These are phyloP conservation scores for Aureobasidium sp. DNA, from an alignment of 2,329 filamentous ascomycete species.

Conservation along the genomic window DNA sequence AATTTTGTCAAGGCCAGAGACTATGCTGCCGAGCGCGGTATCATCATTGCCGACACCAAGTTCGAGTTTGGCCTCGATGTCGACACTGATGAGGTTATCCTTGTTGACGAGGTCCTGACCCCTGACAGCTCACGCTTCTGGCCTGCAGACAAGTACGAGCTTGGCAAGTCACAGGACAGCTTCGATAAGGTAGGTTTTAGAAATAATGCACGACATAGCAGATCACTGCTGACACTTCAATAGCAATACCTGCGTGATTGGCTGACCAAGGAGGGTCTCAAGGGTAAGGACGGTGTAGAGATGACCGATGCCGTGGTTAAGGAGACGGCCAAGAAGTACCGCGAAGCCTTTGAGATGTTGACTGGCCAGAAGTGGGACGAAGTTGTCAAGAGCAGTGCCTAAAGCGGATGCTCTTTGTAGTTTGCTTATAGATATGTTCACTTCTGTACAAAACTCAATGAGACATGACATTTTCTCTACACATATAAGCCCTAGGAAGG, in stretches of 20 bases:
- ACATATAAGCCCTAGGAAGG: neutral
- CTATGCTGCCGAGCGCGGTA: constrained; percentile 59
- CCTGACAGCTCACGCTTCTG: constrained; percentile 76
- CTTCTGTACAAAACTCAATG: neutral
- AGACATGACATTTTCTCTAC: constrained; percentile 9
- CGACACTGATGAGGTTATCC: constrained; percentile 58
- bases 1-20: constrained; percentile 43
- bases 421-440: neutral
- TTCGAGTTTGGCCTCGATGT: constrained; percentile 65
- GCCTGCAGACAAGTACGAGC: constrained; percentile 64
- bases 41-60: constrained; percentile 73
- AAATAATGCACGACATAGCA: neutral
- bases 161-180: constrained; percentile 70
- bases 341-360: constrained; percentile 65
- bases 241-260: constrained; percentile 63
- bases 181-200: constrained; percentile 62
- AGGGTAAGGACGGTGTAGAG: constrained; percentile 64
- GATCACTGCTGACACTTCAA: constrained; percentile 9
- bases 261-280: constrained; percentile 64
- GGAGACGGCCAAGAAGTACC: constrained; percentile 65
- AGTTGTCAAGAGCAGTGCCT: constrained; percentile 14
- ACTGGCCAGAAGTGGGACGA: constrained; percentile 48
- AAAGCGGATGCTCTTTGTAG: neutral
- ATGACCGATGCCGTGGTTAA: constrained; percentile 66
- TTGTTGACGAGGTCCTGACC: constrained; percentile 80